A percentile compares a stretch with the other conserved stretches of the same genome.
Evolutionary conservation across 495 filamentous ascomycete genomes (phyloP).

Genomic region (Lindgomyces ingoldianus): DNA sequence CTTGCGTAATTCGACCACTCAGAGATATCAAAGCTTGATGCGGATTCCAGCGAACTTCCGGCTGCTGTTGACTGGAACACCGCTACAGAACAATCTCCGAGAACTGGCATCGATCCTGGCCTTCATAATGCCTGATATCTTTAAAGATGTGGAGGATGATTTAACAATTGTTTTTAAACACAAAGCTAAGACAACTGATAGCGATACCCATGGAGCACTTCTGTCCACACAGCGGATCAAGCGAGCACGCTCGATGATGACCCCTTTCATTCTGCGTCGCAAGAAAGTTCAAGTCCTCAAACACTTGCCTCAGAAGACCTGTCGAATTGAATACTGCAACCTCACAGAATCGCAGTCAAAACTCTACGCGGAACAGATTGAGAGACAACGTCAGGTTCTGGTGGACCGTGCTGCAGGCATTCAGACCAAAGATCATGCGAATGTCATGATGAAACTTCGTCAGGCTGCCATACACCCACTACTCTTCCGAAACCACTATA

Average conservation of each 20-base stretch:
- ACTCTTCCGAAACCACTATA: constrained; percentile 78
- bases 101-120: constrained; percentile 85
- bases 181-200: constrained; percentile 79
- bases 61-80: constrained; percentile 87
- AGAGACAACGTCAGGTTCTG: constrained; percentile 56
- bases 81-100: constrained; percentile 92
- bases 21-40: constrained; percentile 77
- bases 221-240: constrained; percentile 82
- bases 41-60: constrained; percentile 75
- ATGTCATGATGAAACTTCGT: constrained; percentile 87
- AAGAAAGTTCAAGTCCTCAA: constrained; percentile 94
- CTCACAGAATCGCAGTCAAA: constrained; percentile 67
- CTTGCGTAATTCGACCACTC: constrained; percentile 81
- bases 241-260: constrained; percentile 86
- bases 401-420: constrained; percentile 58
- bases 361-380: constrained; percentile 68
- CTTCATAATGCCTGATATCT: constrained; percentile 86
- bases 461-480: constrained; percentile 93
- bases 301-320: constrained; percentile 79
- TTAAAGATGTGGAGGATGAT: constrained; percentile 70
- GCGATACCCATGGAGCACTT: constrained; percentile 63
- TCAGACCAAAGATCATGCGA: constrained; percentile 59
- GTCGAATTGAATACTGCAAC: constrained; percentile 73
- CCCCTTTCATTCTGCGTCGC: constrained; percentile 88
- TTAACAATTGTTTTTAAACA: constrained; percentile 83